A percentile compares a stretch with the other conserved stretches of the same genome.
Evolutionary conservation across 345 rosid genomes (phyloP).

Genomic region (Excoecaria agallocha): DNA sequence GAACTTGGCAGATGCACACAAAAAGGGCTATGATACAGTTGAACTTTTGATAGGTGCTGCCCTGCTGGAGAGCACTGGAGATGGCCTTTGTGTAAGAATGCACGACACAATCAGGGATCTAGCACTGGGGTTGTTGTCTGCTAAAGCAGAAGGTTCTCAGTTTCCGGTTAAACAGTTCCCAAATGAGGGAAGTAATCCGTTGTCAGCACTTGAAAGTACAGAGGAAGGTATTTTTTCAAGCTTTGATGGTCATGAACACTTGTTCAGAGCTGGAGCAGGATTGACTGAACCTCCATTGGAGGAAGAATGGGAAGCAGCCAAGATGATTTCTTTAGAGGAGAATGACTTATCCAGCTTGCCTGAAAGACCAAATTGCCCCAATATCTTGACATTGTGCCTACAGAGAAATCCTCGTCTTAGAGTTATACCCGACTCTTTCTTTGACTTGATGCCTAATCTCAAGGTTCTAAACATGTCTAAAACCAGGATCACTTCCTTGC

Average conservation of each 20-base stretch:
- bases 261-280: conserved; percentile 15
- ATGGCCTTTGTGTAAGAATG: conserved; percentile 12
- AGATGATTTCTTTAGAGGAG: conserved; percentile 17
- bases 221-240: neutral
- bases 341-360: conserved; percentile 20
- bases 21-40: conserved; percentile 13
- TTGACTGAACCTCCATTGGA: conserved; percentile 5
- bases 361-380: conserved; percentile 11
- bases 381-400: conserved; percentile 8
- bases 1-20: conserved; percentile 9
- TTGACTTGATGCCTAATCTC: conserved; percentile 19
- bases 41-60: conserved; percentile 1
- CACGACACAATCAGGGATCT: conserved; percentile 15
- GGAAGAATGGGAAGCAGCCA: conserved; percentile 15
- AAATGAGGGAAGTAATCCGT: neutral
- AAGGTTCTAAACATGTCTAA: conserved; percentile 21
- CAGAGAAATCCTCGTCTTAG: conserved; percentile 23
- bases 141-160: neutral
- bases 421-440: conserved; percentile 22
- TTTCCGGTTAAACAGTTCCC: neutral
- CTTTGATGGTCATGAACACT: conserved; percentile 2
- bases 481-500: conserved; percentile 25
- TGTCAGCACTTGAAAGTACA: neutral
- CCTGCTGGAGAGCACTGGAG: conserved; percentile 8
- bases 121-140: conserved; percentile 3